Percentiles rank a stretch among this genome's conserved stretches.
Conservation (phyloP, 176 grass and related monocot genomes). For the Aegilops sharonensis region DNA sequence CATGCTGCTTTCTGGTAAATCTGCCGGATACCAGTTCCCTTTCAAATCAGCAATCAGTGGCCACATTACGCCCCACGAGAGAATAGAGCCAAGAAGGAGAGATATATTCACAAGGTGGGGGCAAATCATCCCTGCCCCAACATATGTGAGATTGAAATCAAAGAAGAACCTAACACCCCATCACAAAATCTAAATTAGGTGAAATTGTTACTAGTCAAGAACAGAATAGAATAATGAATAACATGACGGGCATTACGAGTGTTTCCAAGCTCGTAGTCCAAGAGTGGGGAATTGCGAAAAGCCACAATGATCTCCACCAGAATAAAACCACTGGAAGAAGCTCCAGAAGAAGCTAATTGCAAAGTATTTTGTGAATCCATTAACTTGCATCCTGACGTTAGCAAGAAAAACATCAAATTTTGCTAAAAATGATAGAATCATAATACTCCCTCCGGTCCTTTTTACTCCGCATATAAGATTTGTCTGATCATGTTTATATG, state of each 20-base stretch:
- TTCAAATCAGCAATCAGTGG: slow-evolving; percentile 74
- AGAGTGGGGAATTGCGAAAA: slow-evolving; percentile 96
- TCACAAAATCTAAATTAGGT: slow-evolving; percentile 26
- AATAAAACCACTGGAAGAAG: slow-evolving; percentile 98
- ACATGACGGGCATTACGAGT: slow-evolving; percentile 48
- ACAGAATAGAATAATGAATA: slow-evolving; percentile 1
- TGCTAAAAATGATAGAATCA: background rate
- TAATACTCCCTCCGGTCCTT: no score
- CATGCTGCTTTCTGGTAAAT: slow-evolving; percentile 84
- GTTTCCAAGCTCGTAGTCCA: slow-evolving; percentile 87
- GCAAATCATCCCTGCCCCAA: slow-evolving; percentile 98
- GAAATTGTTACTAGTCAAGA: slow-evolving; percentile 15
- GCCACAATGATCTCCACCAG: slow-evolving; percentile 81
- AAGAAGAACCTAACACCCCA: slow-evolving; percentile 78
- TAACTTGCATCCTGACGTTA: slow-evolving; percentile 71
- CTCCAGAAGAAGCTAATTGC: slow-evolving; percentile 90
- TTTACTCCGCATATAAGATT: no score
- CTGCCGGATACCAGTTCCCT: slow-evolving; percentile 77
- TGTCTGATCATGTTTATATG: no score
- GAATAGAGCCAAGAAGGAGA: slow-evolving; percentile 74
- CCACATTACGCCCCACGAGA: slow-evolving; percentile 98
- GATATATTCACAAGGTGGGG: slow-evolving; percentile 90
- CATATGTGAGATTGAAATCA: slow-evolving; percentile 93
- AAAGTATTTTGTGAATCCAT: slow-evolving; percentile 84
- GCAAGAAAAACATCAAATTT: slow-evolving; percentile 15